Base-by-base conservation (phyloP, 805 yeast genomes). In the Candida taoyuanica region DNA sequence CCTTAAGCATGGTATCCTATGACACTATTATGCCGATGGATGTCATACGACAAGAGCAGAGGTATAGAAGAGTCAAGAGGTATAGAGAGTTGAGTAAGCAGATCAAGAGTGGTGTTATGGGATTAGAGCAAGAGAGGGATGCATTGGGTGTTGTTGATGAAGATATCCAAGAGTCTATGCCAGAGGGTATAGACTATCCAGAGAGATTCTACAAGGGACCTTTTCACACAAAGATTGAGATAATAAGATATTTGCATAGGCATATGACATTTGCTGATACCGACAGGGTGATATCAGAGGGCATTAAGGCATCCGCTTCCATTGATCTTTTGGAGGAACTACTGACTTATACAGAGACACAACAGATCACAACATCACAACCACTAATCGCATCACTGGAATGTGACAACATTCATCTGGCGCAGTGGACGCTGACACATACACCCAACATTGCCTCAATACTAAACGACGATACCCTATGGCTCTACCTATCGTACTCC, bases 11-110 rank as follows among this genome's bases (percentile, higher is more conserved):
- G 24, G 29, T 53, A 7, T 36, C 47, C 7, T 34, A 50, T 35
- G 53, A 52, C 47, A 44, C 61, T 40, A 48, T 70, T 16, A 21
- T 52, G 36, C 49, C 52, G 27, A 4, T 44, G 21, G 30, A 30
- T 20, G 27, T 37, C 17, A 46, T 44, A 14, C 13, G 35, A 9
- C 37, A 47, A 7, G 55, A 50, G 34, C 34, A 29, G 12, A 41
- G 36, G 29, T 41, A 47, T 31, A 47, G 58, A 19, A 16, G 38
- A 16, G 44, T 45, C 1, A 20, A 33, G 17, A 39, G 43, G 18
- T 31, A 33, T n/a, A 50, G 44, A 29, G 39, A 39, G 16, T 33
- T 44, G 29, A 52, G 46, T 29, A 43, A 46, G 43, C 45, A 24
- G 29, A 20, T 49, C n/a, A n/a, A n/a, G n/a, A n/a, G n/a, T n/a